Conservation (phyloP, 306 rosid genomes). For the Casuarina glauca region DNA sequence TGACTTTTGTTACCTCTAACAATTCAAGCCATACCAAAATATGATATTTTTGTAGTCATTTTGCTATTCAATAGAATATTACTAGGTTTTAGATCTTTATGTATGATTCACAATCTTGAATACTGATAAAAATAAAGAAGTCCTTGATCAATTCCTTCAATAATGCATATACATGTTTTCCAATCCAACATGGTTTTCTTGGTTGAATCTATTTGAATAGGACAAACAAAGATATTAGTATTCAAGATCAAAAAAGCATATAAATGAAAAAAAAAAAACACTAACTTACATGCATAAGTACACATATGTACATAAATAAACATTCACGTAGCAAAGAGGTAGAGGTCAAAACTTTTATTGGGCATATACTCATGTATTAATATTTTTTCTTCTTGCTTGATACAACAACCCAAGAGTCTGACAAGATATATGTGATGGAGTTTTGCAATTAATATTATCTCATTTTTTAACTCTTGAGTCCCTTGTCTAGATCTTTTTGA, state of each 20-base stretch:
- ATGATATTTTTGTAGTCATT: not conserved
- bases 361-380: not conserved
- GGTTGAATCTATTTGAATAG: not conserved
- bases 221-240: not conserved
- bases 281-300: no score
- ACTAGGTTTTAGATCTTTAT: not conserved
- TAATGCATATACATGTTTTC: not conserved
- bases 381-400: not conserved
- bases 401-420: not conserved
- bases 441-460: not conserved
- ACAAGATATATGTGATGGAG: not conserved
- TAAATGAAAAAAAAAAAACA: no score
- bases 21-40: not conserved
- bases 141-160: not conserved
- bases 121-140: not conserved
- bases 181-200: not conserved
- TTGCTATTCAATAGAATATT: not conserved
- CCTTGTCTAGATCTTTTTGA: not conserved
- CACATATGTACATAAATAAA: not conserved
- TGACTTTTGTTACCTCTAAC: not conserved
- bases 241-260: not conserved
- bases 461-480: not conserved
- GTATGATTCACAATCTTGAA: not conserved
- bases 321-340: not conserved
- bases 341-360: not conserved